Conservation (phyloP, 306 rosid species). For the Vigna trinervia region DNA sequence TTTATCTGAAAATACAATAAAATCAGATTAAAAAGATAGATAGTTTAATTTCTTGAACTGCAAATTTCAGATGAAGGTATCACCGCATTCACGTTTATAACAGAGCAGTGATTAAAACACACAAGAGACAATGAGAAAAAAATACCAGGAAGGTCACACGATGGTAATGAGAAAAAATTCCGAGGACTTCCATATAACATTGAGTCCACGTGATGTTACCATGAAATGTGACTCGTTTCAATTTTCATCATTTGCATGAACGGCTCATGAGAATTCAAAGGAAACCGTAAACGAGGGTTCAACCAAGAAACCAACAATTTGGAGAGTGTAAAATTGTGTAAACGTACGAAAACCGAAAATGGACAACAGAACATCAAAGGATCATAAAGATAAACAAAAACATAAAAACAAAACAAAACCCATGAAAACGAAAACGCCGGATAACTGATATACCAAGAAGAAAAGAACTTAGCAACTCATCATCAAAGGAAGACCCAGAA, state of each 20-base stretch:
- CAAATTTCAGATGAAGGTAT: conserved; percentile 34
- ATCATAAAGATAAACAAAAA: conserved; percentile 10
- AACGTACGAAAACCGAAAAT: conserved; percentile 7
- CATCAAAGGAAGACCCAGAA: background rate
- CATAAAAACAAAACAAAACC: background rate
- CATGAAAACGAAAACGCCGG: background rate
- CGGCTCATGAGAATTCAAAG: background rate
- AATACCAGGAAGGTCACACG: conserved; percentile 8
- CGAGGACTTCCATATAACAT: conserved; percentile 20
- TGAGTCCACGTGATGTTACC: conserved; percentile 13
- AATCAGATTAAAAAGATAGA: no score
- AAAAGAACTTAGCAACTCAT: background rate
- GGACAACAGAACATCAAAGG: conserved; percentile 5
- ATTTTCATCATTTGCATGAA: conserved; percentile 40
- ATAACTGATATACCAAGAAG: background rate
- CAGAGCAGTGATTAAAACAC: background rate
- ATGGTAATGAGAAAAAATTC: background rate
- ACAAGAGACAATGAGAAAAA: background rate
- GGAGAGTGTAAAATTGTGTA: background rate
- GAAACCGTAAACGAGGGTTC: conserved; percentile 7
- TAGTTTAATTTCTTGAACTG: background rate
- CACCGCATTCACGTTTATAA: conserved; percentile 3
- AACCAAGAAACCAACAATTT: conserved; percentile 6
- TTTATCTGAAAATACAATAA: conserved; percentile 62
- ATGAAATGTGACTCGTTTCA: conserved; percentile 1